phyloP scores from a whole-genome alignment of 805 yeast genomes.

The Wickerhamiella sergipiensis region DNA sequence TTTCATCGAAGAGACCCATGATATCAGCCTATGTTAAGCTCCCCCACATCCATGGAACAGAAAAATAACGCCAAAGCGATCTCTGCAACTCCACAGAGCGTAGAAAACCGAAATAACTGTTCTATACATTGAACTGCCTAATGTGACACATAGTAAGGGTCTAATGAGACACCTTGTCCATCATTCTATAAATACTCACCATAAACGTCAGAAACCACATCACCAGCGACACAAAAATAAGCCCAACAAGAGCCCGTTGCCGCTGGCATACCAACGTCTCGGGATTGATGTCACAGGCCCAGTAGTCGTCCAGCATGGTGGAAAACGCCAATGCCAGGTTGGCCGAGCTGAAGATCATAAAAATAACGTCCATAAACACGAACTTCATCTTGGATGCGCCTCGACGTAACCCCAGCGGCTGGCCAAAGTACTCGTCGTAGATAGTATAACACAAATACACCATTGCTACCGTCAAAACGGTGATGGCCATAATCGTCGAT shows the following conservation, averaged over 20 bases:
- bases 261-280: constrained; percentile 51
- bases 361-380: constrained; percentile 66
- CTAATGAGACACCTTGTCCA: constrained; percentile 31
- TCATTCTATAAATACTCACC: constrained; percentile 69
- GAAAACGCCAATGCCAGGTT: constrained; percentile 76
- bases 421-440: constrained; percentile 81
- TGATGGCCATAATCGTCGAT: constrained; percentile 83
- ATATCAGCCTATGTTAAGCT: no score
- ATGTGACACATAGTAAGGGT: constrained; percentile 23
- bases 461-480: constrained; percentile 67
- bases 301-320: constrained; percentile 61
- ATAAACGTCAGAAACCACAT: constrained; percentile 81
- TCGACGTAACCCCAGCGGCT: constrained; percentile 80
- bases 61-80: no score
- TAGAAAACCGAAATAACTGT: no score
- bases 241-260: constrained; percentile 66
- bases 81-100: no score
- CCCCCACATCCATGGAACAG: no score
- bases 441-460: constrained; percentile 70
- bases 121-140: not conserved
- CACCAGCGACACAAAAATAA: constrained; percentile 58
- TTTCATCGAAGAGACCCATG: no score
- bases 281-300: constrained; percentile 50
- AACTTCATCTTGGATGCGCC: constrained; percentile 74
- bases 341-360: constrained; percentile 81